Evolutionary conservation across 805 yeast species (phyloP), one percentile per base, ranked within the genome.

Genomic region (Tetrapisispora nanseiensis): DNA sequence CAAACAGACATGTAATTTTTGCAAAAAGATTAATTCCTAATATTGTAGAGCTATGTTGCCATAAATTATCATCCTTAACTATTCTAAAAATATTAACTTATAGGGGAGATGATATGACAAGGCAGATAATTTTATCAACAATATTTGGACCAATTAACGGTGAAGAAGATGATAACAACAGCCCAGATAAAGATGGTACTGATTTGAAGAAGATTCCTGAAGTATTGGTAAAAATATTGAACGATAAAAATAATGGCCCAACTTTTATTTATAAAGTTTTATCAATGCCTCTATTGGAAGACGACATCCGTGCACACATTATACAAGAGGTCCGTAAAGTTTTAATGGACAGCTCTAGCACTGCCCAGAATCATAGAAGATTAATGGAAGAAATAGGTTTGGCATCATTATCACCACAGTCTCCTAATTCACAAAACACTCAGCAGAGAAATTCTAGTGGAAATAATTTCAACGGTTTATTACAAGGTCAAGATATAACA

Each of bases 311-410:
- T 45, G 74, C 71, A 46, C 75, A 72, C 44, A 71, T 86, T 6
- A 61, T 76, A 21, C 66, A 69, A 39, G 82, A 80, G 58, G 78
- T 85, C n/a, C 75, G 86, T 46, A 67, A 72, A 36, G 33, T 23
- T 10, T 74, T 79, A 6, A 65, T 89, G 45, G 63, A 77, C 33
- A 82, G 81, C 37, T 61, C 74, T 52, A 76, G 75, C 44, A 70
- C 82, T 29, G 54, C 61, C 11, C 95, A 84, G 58, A 83, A 82
- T 28, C 85, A 86, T 62, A 83, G 85, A 56, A 77, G 95, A 50
- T 68, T 92, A 43, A 75, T 89, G 73, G 97, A 90, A 52, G 97
- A 90, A 61, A 89, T 87, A 48, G 97, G 97, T 3, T 66, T 89
- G 40, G 43, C 22, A 13, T 39, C 31, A 18, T n/a, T 37, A 19